These are phyloP conservation scores for Peronosclerospora sorghi DNA, from an alignment of 352 stramenopile species.

Conservation along the genomic window DNA sequence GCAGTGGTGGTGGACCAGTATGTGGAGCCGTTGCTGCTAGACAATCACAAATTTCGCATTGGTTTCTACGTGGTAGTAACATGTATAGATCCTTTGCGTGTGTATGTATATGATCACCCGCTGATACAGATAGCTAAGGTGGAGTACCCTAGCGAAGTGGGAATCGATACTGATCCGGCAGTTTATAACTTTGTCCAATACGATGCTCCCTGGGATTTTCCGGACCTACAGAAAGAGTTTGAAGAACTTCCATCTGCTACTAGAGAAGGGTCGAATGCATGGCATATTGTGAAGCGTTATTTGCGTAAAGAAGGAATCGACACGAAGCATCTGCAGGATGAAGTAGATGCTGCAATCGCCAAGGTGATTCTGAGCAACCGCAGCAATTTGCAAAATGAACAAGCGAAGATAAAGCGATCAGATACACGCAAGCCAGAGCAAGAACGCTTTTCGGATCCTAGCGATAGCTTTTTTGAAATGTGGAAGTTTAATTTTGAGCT, in stretches of 20 bases:
- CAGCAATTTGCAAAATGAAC: conserved; percentile 32
- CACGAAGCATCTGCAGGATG: conserved; percentile 41
- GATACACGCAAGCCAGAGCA: conserved; percentile 16
- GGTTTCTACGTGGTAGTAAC: conserved; percentile 79
- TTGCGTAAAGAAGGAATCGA: conserved; percentile 49
- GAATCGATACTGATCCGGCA: conserved; percentile 24
- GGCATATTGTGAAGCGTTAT: conserved; percentile 53
- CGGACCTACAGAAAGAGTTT: conserved; percentile 47
- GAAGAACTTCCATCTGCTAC: conserved; percentile 45
- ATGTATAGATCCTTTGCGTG: conserved; percentile 72
- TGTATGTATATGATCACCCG: conserved; percentile 77
- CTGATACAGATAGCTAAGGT: conserved; percentile 65
- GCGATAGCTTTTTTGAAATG: conserved; percentile 88
- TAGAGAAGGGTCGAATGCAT: conserved; percentile 53
- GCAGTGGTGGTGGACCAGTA: conserved; percentile 59
- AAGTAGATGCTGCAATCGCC: conserved; percentile 56
- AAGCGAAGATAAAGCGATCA: conserved; percentile 35
- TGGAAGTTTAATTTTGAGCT: conserved; percentile 94
- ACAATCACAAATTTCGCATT: conserved; percentile 83
- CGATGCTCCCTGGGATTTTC: conserved; percentile 62
- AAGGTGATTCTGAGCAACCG: conserved; percentile 52
- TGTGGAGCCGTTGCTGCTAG: conserved; percentile 74
- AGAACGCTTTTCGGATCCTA: conserved; percentile 23
- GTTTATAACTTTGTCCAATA: conserved; percentile 66
- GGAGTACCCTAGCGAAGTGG: conserved; percentile 37